Evolutionary conservation across 495 filamentous ascomycete species (phyloP), one percentile per base, ranked within the genome.

Genomic region (Recurvomyces mirabilis): DNA sequence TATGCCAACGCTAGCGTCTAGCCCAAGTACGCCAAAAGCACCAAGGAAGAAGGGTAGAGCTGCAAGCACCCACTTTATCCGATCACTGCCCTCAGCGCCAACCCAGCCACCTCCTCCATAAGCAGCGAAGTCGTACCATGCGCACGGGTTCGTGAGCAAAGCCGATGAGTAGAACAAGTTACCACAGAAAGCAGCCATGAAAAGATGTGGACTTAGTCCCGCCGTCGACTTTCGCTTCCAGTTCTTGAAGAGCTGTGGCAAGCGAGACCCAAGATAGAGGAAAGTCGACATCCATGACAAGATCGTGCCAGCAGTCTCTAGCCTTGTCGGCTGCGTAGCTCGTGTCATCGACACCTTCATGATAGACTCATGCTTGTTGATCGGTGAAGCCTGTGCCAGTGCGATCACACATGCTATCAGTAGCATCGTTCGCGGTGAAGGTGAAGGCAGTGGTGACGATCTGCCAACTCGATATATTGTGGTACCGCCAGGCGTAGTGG

Each of bases 151-250:
- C 4, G 78, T 68, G 18, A 81, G 55, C 6, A 85, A 60, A 10
- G 79, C 81, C 26, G 67, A 49, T 11, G 77, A 79, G 64, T 85
- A 85, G 66, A 83, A 83, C 36, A 82, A 54, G 56, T 85, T 85
- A 13, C 81, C 81, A 51, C 69, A 71, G 56, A 85, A 85, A 12
- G 81, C 80, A 10, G 81, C 81, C 36, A 75, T 64, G 62, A 85
- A 85, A 30, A 85, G 72, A 1, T 72, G 54, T 1, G 79, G 76
- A 0, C 74, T 78, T n/a, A 85, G 73, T 13, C 81, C 81, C 17
- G 79, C 63, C 6, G 81, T 84, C 43, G 77, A 81, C 53, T 72
- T 74, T 42, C 81, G 77, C 42, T 60, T 46, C 49, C 74, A 71
- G 62, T 85, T 85, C 50, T 81, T 77, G 61, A 75, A 71, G 23